Percentiles rank a stretch among this genome's conserved stretches.
These are phyloP conservation scores for Rhodotorula sp. DNA, from an alignment of 1,284 basidiomycete species.

Conservation along the genomic window DNA sequence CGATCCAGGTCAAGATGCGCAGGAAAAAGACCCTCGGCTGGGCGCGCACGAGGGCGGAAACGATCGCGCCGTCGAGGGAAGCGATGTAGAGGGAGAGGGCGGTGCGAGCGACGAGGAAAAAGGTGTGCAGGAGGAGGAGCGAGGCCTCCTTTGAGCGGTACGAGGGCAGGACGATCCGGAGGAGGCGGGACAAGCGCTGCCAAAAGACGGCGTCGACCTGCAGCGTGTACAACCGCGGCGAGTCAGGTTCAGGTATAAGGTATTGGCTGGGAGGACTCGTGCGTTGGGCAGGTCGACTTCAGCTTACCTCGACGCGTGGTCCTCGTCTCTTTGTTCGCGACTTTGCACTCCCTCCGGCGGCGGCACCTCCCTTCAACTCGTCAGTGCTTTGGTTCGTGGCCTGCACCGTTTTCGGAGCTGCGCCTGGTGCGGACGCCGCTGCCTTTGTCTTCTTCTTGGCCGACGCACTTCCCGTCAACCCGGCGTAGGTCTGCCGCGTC, in stretches of 20 bases:
- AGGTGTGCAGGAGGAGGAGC: constrained; percentile 81
- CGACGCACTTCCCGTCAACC: constrained; percentile 18
- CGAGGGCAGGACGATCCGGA: constrained; percentile 85
- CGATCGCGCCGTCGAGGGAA: constrained; percentile 88
- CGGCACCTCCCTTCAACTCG: not conserved
- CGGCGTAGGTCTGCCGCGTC: constrained; percentile 23
- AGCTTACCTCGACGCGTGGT: constrained; percentile 33
- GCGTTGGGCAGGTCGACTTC: too few species aligned
- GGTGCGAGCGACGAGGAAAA: constrained; percentile 81
- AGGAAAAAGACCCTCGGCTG: constrained; percentile 74
- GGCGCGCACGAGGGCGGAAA: constrained; percentile 89
- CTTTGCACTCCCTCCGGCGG: constrained; percentile 14
- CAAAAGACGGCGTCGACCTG: constrained; percentile 90
- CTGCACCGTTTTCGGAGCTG: too few species aligned
- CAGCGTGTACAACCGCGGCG: too few species aligned
- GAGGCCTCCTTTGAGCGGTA: constrained; percentile 80
- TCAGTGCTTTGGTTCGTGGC: not conserved
- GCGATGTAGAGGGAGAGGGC: constrained; percentile 94
- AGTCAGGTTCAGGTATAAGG: not conserved
- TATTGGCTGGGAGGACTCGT: not conserved
- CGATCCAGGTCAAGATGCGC: constrained; percentile 84
- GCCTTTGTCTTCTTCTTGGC: constrained; percentile 11
- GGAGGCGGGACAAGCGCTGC: constrained; percentile 68
- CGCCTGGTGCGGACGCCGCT: not conserved
- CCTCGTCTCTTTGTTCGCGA: constrained; percentile 11